Percentiles rank a stretch among this genome's conserved stretches.
phyloP scores from a whole-genome alignment of 768 basidiomycete genomes.

The Solioccasus polychromus region DNA sequence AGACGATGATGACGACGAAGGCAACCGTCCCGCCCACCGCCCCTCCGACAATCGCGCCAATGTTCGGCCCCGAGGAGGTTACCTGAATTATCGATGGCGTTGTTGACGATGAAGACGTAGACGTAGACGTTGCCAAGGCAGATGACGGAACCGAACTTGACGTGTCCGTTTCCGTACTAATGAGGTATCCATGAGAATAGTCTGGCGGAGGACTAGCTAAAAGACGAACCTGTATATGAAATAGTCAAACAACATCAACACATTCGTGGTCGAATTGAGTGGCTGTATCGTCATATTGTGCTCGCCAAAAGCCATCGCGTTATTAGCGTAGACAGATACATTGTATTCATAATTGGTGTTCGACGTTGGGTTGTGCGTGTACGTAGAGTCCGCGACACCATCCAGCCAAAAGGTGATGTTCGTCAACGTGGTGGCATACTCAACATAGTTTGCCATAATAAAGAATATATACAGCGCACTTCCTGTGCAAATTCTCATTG shows the following conservation, averaged over 20 bases:
- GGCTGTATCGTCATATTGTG: constrained; percentile 11
- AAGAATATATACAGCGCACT: constrained; percentile 18
- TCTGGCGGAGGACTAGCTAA: not conserved
- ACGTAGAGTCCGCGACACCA: too few species aligned
- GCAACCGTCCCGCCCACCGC: constrained; percentile 1
- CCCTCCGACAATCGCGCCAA: not conserved
- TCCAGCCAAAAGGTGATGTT: constrained; percentile 10
- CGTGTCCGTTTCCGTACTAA: constrained; percentile 7
- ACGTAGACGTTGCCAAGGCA: not conserved
- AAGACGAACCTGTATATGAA: constrained; percentile 15
- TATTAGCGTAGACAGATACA: constrained; percentile 12
- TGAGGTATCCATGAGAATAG: not conserved
- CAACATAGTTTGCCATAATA: constrained; percentile 9
- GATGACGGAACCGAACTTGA: not conserved
- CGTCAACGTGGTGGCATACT: not conserved
- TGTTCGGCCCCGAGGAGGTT: too few species aligned
- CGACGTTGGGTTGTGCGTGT: not conserved
- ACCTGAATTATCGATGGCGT: too few species aligned
- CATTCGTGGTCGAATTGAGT: not conserved
- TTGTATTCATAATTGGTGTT: constrained; percentile 9
- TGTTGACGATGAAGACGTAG: not conserved
- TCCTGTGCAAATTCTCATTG: constrained; percentile 8
- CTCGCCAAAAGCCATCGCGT: not conserved
- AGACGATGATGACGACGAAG: not conserved
- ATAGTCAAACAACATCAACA: constrained; percentile 18